Conservation (phyloP, 805 yeast genomes). For the Saccharomyces jurei region DNA sequence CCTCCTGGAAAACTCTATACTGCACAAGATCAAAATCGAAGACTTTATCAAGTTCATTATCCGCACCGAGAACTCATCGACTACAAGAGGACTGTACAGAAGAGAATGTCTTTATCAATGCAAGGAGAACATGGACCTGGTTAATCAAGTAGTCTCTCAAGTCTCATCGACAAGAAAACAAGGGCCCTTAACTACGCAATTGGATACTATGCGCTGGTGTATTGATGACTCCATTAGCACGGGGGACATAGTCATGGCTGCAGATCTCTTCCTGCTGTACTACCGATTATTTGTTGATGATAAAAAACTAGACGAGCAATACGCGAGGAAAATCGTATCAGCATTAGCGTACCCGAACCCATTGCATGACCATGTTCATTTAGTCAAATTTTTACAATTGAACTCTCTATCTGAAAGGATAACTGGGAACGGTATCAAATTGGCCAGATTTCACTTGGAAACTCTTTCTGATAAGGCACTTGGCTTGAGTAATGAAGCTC, state of each 20-base stretch:
- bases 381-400: constrained; percentile 12
- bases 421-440: neutral
- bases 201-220: constrained; percentile 13
- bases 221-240: constrained; percentile 11
- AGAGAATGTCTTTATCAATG: constrained; percentile 7
- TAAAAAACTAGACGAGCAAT: neutral
- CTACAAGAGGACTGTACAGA: constrained; percentile 6
- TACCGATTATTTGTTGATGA: constrained; percentile 8
- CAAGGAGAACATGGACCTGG: neutral
- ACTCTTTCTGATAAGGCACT: constrained; percentile 19
- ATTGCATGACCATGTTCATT: constrained; percentile 11
- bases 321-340: constrained; percentile 10
- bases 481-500: constrained; percentile 7
- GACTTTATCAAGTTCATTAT: neutral
- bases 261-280: constrained; percentile 17
- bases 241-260: constrained; percentile 15
- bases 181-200: neutral
- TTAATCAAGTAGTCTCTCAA: neutral
- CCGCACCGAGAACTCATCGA: neutral
- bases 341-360: constrained; percentile 19
- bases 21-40: neutral
- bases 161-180: neutral
- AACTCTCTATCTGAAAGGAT: constrained; percentile 5
- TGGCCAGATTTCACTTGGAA: constrained; percentile 12
- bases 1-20: neutral